phyloP scores from a whole-genome alignment of 2,329 filamentous ascomycete genomes.

The Sphaerulina musiva region DNA sequence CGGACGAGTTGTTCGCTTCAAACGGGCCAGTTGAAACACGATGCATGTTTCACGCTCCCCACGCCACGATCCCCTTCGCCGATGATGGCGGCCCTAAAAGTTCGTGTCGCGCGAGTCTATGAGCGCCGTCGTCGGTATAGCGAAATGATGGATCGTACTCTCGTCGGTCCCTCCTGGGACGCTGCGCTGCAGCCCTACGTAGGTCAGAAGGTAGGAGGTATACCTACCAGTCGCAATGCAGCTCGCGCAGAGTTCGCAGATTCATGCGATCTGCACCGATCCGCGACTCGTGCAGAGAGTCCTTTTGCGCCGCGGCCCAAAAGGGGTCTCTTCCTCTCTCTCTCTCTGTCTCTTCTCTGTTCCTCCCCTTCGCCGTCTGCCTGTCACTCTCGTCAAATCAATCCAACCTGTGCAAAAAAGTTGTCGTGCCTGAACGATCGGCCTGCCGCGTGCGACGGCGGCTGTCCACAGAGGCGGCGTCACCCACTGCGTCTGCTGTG shows the following conservation, averaged over 20 bases:
- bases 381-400: not conserved
- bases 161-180: not conserved
- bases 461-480: constrained; percentile 1
- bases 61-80: not conserved
- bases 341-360: too few relatives aligned
- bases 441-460: constrained; percentile 7
- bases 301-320: constrained; percentile 10
- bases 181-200: constrained; percentile 9
- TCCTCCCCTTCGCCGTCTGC: not conserved
- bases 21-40: constrained; percentile 17
- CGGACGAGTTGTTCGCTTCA: constrained; percentile 7
- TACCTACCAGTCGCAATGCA: not conserved
- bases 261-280: constrained; percentile 9
- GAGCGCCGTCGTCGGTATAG: constrained; percentile 1
- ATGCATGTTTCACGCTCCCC: constrained; percentile 13
- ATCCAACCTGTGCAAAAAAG: not conserved
- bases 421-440: constrained; percentile 5
- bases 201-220: too few relatives aligned
- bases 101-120: not conserved
- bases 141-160: not conserved
- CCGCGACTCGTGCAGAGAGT: constrained; percentile 7
- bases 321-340: not conserved
- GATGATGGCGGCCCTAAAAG: not conserved
- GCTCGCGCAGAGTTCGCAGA: constrained; percentile 3
- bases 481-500: constrained; percentile 1